A percentile compares a stretch with the other conserved stretches of the same genome.
phyloP scores from a whole-genome alignment of 371 early-diverging fungal species.

The Batkoa obscura region DNA sequence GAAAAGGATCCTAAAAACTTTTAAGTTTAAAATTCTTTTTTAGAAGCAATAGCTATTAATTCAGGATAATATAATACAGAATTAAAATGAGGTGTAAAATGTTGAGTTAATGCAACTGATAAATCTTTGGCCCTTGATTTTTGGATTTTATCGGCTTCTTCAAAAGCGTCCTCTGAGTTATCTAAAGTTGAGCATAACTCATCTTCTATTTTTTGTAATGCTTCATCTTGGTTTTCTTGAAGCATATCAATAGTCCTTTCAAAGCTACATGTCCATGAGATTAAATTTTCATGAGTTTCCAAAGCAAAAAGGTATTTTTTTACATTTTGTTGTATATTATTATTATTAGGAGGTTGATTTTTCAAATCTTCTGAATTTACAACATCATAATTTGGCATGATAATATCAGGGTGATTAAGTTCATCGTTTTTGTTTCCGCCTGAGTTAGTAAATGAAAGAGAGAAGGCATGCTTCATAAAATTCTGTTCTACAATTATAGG shows the following conservation, averaged over 20 bases:
- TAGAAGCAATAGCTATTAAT: too few species aligned
- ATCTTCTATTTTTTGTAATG: background rate
- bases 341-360: background rate
- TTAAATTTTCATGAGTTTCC: background rate
- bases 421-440: background rate
- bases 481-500: constrained; percentile 31
- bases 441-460: constrained; percentile 17
- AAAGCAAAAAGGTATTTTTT: constrained; percentile 1
- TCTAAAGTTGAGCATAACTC: background rate
- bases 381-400: background rate
- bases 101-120: too few species aligned
- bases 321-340: background rate
- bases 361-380: background rate
- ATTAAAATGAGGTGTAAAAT: too few species aligned
- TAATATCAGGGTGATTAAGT: background rate
- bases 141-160: too few species aligned
- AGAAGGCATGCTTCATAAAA: constrained; percentile 36
- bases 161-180: too few species aligned
- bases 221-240: background rate
- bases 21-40: too few species aligned
- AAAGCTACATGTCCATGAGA: background rate
- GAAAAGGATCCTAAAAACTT: too few species aligned
- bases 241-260: constrained; percentile 1
- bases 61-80: too few species aligned
- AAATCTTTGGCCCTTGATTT: too few species aligned